Conservation (phyloP, 345 rosid genomes). For the Syzygium oleosum region DNA sequence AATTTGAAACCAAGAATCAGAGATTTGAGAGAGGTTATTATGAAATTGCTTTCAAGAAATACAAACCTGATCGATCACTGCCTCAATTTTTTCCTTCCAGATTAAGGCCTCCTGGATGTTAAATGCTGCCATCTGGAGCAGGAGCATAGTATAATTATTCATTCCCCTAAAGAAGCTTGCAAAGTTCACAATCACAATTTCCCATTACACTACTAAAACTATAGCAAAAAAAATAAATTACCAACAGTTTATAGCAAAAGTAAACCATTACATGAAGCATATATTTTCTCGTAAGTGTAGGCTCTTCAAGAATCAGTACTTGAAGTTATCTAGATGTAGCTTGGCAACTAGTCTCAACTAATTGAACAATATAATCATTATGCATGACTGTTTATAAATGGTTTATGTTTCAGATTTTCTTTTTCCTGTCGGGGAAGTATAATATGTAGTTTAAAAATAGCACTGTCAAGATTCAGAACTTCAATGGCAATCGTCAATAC, state of each 20-base stretch:
- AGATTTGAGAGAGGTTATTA: neutral
- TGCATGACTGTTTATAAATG: neutral
- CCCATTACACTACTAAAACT: neutral
- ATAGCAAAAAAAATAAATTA: neutral
- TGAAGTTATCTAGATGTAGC: neutral
- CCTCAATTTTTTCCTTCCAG: slow-evolving; percentile 93
- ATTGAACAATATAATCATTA: neutral
- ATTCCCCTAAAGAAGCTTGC: neutral
- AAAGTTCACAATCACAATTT: neutral
- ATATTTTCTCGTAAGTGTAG: neutral
- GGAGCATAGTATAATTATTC: neutral
- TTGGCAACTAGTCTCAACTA: neutral
- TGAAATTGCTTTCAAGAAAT: neutral
- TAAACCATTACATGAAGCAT: neutral
- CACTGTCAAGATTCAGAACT: neutral
- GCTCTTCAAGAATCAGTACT: neutral
- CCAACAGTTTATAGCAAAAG: neutral
- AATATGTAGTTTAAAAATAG: neutral
- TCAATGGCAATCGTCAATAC: neutral
- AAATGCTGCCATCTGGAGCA: slow-evolving; percentile 96
- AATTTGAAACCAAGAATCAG: neutral
- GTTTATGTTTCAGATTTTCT: neutral
- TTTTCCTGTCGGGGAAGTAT: neutral
- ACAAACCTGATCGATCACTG: slow-evolving; percentile 80
- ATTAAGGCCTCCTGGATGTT: slow-evolving; percentile 87